Percentiles rank a stretch among this genome's conserved stretches.
Conservation (phyloP, 2,329 filamentous ascomycete genomes). For the Diaporthe sp. region DNA sequence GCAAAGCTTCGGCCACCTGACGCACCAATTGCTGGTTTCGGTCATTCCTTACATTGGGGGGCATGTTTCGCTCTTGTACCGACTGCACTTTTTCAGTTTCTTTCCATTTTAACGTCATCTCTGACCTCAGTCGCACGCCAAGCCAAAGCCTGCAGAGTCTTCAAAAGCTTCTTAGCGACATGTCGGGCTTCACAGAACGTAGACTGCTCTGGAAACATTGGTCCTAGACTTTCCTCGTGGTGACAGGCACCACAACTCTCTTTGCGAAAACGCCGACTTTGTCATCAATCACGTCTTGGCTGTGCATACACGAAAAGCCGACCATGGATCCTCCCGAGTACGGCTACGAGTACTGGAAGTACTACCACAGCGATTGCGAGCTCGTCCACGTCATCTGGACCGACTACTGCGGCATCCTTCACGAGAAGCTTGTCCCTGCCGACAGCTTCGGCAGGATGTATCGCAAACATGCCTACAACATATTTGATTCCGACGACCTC, state of each 20-base stretch:
- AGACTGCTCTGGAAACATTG: neutral
- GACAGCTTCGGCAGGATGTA: neutral
- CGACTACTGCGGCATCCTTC: neutral
- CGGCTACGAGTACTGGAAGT: neutral
- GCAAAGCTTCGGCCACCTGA: no score
- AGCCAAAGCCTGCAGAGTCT: no score
- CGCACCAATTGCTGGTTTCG: no score
- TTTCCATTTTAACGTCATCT: neutral
- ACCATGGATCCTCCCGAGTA: neutral
- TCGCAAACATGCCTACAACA: neutral
- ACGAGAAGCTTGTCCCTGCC: constrained; percentile 1
- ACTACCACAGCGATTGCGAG: constrained; percentile 1
- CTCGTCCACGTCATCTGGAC: constrained; percentile 14
- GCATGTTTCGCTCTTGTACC: neutral
- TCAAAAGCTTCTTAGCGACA: fast-evolving
- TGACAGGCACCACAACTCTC: no score
- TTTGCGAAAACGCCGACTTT: neutral
- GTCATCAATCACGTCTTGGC: neutral
- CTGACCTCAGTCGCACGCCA: no score
- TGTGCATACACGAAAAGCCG: neutral
- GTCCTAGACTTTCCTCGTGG: no score
- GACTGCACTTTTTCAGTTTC: no score
- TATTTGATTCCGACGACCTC: neutral
- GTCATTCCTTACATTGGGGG: neutral
- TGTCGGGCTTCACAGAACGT: neutral